Evolutionary conservation across 768 basidiomycete species (phyloP).

Genomic region (Hygrophorus russula): DNA sequence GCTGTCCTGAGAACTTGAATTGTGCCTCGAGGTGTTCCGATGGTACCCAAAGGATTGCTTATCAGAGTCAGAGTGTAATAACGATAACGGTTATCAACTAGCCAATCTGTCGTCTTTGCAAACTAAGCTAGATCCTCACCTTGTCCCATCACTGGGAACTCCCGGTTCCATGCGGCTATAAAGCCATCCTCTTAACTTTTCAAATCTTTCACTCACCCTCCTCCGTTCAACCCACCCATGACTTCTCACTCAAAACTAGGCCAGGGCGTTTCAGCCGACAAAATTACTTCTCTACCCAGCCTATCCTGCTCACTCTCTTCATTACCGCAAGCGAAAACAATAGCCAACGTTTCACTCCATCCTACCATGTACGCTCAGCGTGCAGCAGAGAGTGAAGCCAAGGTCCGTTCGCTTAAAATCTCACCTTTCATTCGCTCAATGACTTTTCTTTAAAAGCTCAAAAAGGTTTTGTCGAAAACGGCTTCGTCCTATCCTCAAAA

Average conservation of each 20-base stretch:
- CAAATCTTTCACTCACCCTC: no score
- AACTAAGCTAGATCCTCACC: no score
- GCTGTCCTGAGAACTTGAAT: no score
- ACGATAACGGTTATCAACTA: no score
- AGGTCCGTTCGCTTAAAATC: slow-evolving; percentile 57
- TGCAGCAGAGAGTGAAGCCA: slow-evolving; percentile 64
- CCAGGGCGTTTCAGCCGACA: slow-evolving; percentile 32
- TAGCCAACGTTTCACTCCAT: slow-evolving; percentile 56
- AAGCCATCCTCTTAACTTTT: no score
- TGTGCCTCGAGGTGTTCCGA: no score
- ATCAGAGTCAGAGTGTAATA: no score
- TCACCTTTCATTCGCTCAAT: slow-evolving; percentile 13
- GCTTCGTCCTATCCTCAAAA: slow-evolving; percentile 25
- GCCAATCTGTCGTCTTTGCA: no score
- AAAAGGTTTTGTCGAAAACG: slow-evolving; percentile 53
- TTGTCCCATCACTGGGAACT: no score
- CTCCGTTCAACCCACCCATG: no score
- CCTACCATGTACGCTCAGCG: slow-evolving; percentile 58
- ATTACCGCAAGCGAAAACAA: slow-evolving; percentile 61
- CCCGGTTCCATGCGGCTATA: no score
- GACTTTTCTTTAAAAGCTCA: slow-evolving; percentile 32
- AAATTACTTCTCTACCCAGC: slow-evolving; percentile 58
- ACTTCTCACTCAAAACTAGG: neutral
- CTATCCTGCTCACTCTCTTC: slow-evolving; percentile 57
- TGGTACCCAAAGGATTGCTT: no score